Evolutionary conservation across 1,139 yeast species (phyloP).

Genomic region (Yamadazyma trypodendri): DNA sequence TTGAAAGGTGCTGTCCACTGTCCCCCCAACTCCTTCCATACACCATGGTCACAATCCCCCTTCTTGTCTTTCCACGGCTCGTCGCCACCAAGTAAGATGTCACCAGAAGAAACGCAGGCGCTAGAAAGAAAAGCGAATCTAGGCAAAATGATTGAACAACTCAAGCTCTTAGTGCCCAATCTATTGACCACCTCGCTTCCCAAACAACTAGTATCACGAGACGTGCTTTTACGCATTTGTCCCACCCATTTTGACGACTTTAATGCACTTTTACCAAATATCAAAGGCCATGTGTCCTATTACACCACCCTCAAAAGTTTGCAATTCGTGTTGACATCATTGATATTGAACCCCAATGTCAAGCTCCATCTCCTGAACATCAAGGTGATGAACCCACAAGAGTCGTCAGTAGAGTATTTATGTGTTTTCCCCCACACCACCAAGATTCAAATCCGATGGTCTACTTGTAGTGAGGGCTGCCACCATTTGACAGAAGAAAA

Average conservation of each 20-base stretch:
- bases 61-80: neutral
- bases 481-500: slow-evolving; percentile 42
- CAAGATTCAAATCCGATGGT: slow-evolving; percentile 60
- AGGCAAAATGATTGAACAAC: slow-evolving; percentile 55
- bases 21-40: neutral
- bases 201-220: slow-evolving; percentile 43
- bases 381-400: slow-evolving; percentile 16
- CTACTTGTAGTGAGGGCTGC: slow-evolving; percentile 57
- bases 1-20: neutral
- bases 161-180: slow-evolving; percentile 56
- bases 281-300: slow-evolving; percentile 61
- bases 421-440: slow-evolving; percentile 45
- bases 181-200: slow-evolving; percentile 54
- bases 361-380: slow-evolving; percentile 52
- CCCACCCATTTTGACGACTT: slow-evolving; percentile 54
- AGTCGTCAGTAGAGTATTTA: slow-evolving; percentile 23
- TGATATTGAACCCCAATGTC: slow-evolving; percentile 51
- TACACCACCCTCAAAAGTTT: slow-evolving; percentile 53
- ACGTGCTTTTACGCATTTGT: slow-evolving; percentile 58
- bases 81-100: neutral
- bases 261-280: slow-evolving; percentile 56
- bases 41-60: neutral
- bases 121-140: slow-evolving; percentile 49
- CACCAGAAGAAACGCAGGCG: slow-evolving; percentile 1
- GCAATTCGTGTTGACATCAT: slow-evolving; percentile 52